Conservation (phyloP, 2,329 filamentous ascomycete species). For the Trichoderma oligosporum region DNA sequence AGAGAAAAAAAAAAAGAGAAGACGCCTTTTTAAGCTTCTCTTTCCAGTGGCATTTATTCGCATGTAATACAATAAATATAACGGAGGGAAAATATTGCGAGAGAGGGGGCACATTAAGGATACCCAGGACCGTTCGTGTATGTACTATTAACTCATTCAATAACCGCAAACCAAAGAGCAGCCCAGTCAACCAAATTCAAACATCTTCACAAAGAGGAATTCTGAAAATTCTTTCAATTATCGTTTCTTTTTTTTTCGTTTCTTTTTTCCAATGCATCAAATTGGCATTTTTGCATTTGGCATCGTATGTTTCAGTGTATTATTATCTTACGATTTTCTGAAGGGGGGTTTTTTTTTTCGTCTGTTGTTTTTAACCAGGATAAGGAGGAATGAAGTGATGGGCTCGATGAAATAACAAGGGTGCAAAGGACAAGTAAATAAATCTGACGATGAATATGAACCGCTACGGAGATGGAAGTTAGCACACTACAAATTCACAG, state of each 20-base stretch:
- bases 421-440: background rate
- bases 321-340: background rate
- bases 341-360: background rate
- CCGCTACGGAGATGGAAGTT: background rate
- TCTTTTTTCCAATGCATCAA: background rate
- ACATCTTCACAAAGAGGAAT: constrained; percentile 1
- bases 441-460: background rate
- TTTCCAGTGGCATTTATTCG: background rate
- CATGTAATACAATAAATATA: background rate
- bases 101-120: background rate
- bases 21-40: too few species aligned
- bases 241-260: too few species aligned
- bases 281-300: constrained; percentile 1
- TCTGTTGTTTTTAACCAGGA: background rate
- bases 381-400: background rate
- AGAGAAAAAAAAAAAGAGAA: background rate
- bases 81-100: background rate
- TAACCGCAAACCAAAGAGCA: background rate
- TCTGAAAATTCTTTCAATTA: background rate
- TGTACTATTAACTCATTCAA: background rate
- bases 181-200: constrained; percentile 8
- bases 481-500: background rate
- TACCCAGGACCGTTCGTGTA: constrained; percentile 1
- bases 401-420: background rate
- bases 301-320: background rate